Evolutionary conservation across 495 filamentous ascomycete species (phyloP).

Genomic region (Chaetomidium leptoderma): DNA sequence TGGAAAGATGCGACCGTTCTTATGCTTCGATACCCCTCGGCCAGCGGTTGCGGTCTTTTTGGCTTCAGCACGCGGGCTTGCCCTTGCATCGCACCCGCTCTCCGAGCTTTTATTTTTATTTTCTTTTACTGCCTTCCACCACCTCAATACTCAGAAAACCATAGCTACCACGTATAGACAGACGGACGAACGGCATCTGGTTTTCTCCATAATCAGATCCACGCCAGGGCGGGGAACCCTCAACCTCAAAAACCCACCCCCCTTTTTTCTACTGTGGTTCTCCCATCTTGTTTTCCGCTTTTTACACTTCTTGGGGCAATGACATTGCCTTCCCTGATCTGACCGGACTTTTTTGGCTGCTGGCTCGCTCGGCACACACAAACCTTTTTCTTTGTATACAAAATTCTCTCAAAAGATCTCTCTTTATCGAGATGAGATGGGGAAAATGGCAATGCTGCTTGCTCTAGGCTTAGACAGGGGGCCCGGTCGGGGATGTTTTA

Average conservation of each 20-base stretch:
- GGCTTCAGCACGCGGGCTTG: not conserved
- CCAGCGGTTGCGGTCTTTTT: conserved; percentile 21
- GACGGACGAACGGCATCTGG: not conserved
- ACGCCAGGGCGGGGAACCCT: too few relatives aligned
- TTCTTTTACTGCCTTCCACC: not conserved
- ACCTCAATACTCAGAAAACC: not conserved
- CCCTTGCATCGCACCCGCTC: conserved; percentile 11
- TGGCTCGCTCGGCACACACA: not conserved
- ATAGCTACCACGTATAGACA: not conserved
- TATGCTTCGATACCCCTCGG: conserved; percentile 52
- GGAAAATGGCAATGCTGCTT: not conserved
- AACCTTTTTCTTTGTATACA: not conserved
- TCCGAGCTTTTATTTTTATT: not conserved
- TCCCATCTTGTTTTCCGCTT: too few relatives aligned
- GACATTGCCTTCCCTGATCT: too few relatives aligned
- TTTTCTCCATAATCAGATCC: too few relatives aligned
- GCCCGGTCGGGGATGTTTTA: not conserved
- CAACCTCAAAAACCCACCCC: not conserved
- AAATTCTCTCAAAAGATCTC: not conserved
- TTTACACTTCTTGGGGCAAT: too few relatives aligned
- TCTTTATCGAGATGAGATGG: not conserved
- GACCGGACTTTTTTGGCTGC: not conserved
- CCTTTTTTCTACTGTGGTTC: not conserved
- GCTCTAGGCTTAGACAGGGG: too few relatives aligned
- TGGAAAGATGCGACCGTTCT: conserved; percentile 15